Percentiles rank a stretch among this genome's conserved stretches.
phyloP scores from a whole-genome alignment of 768 basidiomycete genomes.

The Tephrocybe sp. region DNA sequence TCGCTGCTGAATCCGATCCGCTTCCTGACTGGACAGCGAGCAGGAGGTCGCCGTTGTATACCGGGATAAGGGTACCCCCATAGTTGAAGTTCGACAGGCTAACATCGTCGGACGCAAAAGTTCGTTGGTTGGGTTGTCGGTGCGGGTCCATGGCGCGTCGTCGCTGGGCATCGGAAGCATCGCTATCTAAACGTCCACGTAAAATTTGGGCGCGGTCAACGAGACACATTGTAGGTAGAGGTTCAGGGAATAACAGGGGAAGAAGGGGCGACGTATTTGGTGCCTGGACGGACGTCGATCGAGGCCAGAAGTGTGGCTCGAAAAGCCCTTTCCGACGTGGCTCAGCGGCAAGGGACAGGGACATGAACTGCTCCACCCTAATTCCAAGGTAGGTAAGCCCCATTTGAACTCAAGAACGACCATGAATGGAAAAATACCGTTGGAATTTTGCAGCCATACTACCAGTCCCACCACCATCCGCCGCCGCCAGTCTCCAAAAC shows the following conservation, averaged over 20 bases:
- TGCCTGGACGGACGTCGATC: constrained; percentile 32
- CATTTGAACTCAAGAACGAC: not conserved
- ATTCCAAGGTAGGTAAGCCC: not conserved
- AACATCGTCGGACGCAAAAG: constrained; percentile 29
- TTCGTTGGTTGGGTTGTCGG: constrained; percentile 34
- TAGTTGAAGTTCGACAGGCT: constrained; percentile 42
- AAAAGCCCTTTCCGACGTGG: constrained; percentile 71
- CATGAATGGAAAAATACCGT: constrained; percentile 44
- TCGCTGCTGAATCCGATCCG: constrained; percentile 40
- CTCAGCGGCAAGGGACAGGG: constrained; percentile 72
- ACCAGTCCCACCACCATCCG: constrained; percentile 35
- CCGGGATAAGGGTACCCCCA: constrained; percentile 68
- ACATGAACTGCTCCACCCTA: constrained; percentile 77
- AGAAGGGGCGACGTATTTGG: constrained; percentile 49
- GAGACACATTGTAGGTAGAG: constrained; percentile 63
- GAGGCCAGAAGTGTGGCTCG: constrained; percentile 75
- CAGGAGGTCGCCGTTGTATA: constrained; percentile 72
- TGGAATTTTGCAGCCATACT: constrained; percentile 56
- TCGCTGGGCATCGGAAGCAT: constrained; percentile 57
- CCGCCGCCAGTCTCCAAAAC: constrained; percentile 55
- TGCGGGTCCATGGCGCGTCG: constrained; percentile 52
- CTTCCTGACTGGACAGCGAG: constrained; percentile 61
- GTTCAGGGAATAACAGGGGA: constrained; percentile 75
- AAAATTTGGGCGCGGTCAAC: constrained; percentile 65
- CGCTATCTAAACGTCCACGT: constrained; percentile 70